phyloP scores from a whole-genome alignment of 805 yeast species.

The Torulaspora gathmanii region DNA sequence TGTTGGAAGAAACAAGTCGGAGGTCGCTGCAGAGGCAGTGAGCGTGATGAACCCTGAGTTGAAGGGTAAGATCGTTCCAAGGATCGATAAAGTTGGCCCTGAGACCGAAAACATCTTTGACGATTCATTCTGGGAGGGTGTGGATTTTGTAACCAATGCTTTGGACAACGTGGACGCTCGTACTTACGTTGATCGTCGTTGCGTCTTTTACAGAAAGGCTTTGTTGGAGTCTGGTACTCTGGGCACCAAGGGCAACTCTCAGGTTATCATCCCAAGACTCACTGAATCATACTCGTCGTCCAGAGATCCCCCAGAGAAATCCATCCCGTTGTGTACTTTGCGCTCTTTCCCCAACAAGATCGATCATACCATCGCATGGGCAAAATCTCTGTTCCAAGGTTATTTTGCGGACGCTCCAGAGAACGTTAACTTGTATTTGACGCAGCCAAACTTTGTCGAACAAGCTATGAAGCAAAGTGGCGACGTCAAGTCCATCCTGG shows the following conservation, averaged over 20 bases:
- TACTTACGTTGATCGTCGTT: conserved; percentile 94
- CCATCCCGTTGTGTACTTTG: conserved; percentile 94
- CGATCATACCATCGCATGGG: conserved; percentile 99
- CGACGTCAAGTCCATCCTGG: conserved; percentile 81
- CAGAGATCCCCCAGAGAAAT: conserved; percentile 97
- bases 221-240: conserved; percentile 93
- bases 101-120: conserved; percentile 87
- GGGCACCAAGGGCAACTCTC: conserved; percentile 98
- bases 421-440: conserved; percentile 82
- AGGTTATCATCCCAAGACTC: conserved; percentile 86
- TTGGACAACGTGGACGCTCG: conserved; percentile 97
- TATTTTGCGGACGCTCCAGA: conserved; percentile 88
- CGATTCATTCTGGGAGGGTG: conserved; percentile 75
- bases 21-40: conserved; percentile 84
- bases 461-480: conserved; percentile 86
- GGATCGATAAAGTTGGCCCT: conserved; percentile 83
- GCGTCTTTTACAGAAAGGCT: conserved; percentile 88
- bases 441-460: conserved; percentile 91
- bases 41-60: conserved; percentile 80
- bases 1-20: conserved; percentile 88
- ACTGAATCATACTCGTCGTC: conserved; percentile 96
- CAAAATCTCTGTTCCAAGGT: conserved; percentile 89
- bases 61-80: conserved; percentile 67
- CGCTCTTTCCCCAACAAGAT: conserved; percentile 97
- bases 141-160: conserved; percentile 93